Conservation (phyloP, 768 basidiomycete genomes). For the Rhodotorula paludigena region DNA sequence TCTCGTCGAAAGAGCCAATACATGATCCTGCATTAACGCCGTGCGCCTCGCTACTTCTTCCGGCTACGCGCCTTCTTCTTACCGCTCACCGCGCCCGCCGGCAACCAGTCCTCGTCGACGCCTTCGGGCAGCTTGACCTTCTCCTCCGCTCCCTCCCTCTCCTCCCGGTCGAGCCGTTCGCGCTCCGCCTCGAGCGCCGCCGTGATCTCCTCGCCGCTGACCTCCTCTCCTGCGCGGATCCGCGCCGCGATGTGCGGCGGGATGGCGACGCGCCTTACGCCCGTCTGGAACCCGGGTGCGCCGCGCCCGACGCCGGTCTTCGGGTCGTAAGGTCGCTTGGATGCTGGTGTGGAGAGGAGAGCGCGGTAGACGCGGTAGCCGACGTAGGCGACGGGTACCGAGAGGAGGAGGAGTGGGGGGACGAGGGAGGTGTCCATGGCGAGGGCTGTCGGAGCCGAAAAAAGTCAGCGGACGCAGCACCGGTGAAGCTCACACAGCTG, state of each 20-base stretch:
- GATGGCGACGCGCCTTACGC: constrained; percentile 19
- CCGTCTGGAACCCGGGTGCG: constrained; percentile 36
- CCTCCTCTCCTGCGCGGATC: constrained; percentile 37
- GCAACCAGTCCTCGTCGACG: constrained; percentile 28
- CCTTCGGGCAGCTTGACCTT: constrained; percentile 6
- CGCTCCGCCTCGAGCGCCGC: constrained; percentile 23
- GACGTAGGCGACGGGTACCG: constrained; percentile 27
- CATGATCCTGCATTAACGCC: background rate
- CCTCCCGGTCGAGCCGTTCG: constrained; percentile 21
- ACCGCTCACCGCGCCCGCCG: background rate
- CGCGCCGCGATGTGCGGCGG: constrained; percentile 28
- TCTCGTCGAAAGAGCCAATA: background rate
- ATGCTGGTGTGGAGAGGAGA: background rate
- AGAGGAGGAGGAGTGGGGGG: constrained; percentile 25
- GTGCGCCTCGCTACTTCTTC: constrained; percentile 6
- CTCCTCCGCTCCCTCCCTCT: constrained; percentile 3
- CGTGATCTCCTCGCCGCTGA: constrained; percentile 35
- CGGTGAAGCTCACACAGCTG: no score
- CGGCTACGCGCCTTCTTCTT: constrained; percentile 8
- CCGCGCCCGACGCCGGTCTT: constrained; percentile 29
- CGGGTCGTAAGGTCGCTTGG: constrained; percentile 2
- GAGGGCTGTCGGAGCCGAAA: no score
- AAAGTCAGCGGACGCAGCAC: no score
- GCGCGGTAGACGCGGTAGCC: constrained; percentile 15
- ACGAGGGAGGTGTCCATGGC: constrained; percentile 18